Percentiles rank a stretch among this genome's conserved stretches.
phyloP scores from a whole-genome alignment of 768 basidiomycete genomes.

The Candolleomyces aberdarensis region DNA sequence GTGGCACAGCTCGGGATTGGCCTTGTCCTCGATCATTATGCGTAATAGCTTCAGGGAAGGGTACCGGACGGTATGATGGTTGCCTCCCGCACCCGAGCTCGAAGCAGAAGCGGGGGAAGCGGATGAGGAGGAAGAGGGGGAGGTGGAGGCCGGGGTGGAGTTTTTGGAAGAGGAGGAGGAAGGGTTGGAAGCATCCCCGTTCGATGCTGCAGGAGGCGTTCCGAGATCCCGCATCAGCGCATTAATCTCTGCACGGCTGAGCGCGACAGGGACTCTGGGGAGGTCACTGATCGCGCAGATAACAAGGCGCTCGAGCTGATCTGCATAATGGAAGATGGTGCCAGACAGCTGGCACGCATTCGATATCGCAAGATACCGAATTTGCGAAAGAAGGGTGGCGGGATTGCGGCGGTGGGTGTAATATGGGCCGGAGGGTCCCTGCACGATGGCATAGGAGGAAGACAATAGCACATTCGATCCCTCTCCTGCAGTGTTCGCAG shows the following conservation, averaged over 20 bases:
- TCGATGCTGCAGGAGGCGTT: not conserved
- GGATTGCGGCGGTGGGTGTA: constrained; percentile 9
- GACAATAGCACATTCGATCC: no score
- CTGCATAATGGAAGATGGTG: constrained; percentile 26
- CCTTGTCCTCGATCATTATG: constrained; percentile 39
- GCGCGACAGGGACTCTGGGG: constrained; percentile 34
- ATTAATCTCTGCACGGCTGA: constrained; percentile 29
- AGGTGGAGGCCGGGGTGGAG: not conserved
- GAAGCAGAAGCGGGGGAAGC: not conserved
- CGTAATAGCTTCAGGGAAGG: constrained; percentile 26
- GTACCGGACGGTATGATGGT: not conserved
- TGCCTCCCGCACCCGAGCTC: not conserved
- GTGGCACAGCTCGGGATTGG: constrained; percentile 29
- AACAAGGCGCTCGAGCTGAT: constrained; percentile 29
- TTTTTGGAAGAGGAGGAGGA: not conserved
- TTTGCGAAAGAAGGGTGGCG: constrained; percentile 24
- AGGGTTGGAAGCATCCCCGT: not conserved
- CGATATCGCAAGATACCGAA: constrained; percentile 34
- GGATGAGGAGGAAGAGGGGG: not conserved
- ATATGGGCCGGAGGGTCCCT: no score
- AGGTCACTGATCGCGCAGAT: constrained; percentile 34
- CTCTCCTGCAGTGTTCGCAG: constrained; percentile 4
- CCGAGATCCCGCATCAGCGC: constrained; percentile 28
- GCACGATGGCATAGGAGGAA: no score
- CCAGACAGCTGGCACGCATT: constrained; percentile 32